Base-by-base conservation (phyloP, 495 filamentous ascomycete genomes). In the Trichocladium uniseriatum region DNA sequence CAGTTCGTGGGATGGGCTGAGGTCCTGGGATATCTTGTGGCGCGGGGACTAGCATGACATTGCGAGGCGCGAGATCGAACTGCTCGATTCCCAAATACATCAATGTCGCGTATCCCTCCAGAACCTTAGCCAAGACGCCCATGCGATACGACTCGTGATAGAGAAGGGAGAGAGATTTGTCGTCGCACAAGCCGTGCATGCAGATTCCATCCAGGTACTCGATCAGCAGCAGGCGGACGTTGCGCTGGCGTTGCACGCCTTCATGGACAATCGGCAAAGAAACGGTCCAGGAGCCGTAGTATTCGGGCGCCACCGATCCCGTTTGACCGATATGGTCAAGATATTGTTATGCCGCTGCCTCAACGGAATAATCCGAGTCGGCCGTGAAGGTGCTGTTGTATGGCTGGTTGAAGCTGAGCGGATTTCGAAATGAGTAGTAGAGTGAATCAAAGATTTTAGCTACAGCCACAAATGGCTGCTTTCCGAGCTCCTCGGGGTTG, bases 371-470 rank as follows among this genome's bases (percentile, higher is more conserved):
- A 37, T 57, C 50, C 16, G 3, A 6, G 3, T 57, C 55, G 21
- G 55, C 45, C 11, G 10, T 15, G 15, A 40, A 24, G 15, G 38
- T 16, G 18, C 21, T 22, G 20, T 39, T 18, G 14, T 19, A 20
- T 10, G 46, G 46, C 5, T 3, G 20, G n/a, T 39, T 29, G 5
- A 5, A 10, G 20, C 11, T 7, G 35, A 22, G 14, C 27, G 43
- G 14, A 35, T 40, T 43, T 11, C 10, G 3, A 34, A 28, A 48
- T 20, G 40, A 41, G 46, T 57, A 57, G 38, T 57, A 54, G 20
- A 57, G 48, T 18, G 55, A 27, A 31, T 57, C 55, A 11, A 36
- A 57, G 29, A 57, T 57, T 28, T 57, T 57, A 4, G 55, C 55
- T 1, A 43, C 46, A 13, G 47, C 55, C 32, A 34, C 8, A 28